Conservation (phyloP, 768 basidiomycete genomes). For the Rhodotorula kratochvilovae region DNA sequence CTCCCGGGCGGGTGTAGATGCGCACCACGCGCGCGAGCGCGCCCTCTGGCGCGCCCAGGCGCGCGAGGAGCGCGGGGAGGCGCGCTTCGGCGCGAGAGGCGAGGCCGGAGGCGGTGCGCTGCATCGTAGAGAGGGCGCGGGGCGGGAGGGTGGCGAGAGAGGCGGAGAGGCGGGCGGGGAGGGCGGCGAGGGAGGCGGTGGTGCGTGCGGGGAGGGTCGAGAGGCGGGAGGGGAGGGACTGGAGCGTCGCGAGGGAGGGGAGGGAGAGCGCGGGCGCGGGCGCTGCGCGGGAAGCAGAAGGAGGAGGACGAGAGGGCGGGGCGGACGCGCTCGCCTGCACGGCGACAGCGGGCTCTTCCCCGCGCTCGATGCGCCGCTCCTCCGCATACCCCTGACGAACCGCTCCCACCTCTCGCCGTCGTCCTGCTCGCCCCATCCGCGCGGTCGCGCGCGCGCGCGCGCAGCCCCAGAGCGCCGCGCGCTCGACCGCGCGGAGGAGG, state of each 20-base stretch:
- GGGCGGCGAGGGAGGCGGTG: background rate
- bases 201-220: background rate
- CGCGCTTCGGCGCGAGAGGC: background rate
- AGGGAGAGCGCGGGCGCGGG: no score
- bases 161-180: background rate
- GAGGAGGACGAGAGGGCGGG: background rate
- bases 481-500: conserved; percentile 24
- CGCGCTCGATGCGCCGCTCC: no score
- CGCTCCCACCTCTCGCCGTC: background rate
- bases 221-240: background rate
- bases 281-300: no score
- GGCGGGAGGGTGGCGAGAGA: background rate
- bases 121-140: background rate
- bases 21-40: background rate
- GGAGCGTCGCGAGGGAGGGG: background rate
- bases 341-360: no score
- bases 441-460: background rate
- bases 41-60: background rate
- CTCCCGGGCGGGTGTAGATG: background rate
- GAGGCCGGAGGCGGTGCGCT: background rate
- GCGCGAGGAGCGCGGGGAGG: background rate
- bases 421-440: background rate
- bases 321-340: no score
- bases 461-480: conserved; percentile 10
- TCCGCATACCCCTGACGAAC: background rate